A percentile compares a stretch with the other conserved stretches of the same genome.
These are phyloP conservation scores for Herpetospermum pedunculosum DNA, from an alignment of 306 rosid genomes.

Conservation along the genomic window DNA sequence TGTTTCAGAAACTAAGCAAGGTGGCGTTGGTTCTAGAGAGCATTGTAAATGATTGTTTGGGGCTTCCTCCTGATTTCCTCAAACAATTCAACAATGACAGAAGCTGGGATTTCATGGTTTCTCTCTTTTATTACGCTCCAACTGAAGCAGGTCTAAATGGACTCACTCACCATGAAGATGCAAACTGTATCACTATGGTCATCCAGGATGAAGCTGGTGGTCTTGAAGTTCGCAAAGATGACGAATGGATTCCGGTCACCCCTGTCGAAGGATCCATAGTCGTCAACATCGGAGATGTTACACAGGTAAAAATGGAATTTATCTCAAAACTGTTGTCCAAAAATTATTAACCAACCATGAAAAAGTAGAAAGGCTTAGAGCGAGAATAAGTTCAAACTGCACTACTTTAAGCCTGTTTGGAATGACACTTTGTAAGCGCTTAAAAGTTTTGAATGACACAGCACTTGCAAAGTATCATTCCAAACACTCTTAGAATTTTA, in stretches of 20 bases:
- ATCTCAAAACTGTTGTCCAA: too few relatives aligned
- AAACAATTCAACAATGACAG: constrained; percentile 35
- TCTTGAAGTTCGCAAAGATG: constrained; percentile 21
- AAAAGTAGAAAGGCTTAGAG: too few relatives aligned
- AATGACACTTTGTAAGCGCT: too few relatives aligned
- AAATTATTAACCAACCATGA: too few relatives aligned
- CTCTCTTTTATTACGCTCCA: constrained; percentile 27
- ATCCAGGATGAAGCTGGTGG: constrained; percentile 46
- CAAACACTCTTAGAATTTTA: too few relatives aligned
- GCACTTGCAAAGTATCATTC: too few relatives aligned
- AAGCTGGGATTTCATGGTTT: constrained; percentile 34
- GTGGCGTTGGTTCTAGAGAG: constrained; percentile 22
- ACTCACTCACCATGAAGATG: constrained; percentile 32
- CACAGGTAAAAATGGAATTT: too few relatives aligned
- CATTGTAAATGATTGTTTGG: constrained; percentile 35
- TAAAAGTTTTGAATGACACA: too few relatives aligned
- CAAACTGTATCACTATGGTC: constrained; percentile 26
- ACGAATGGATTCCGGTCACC: constrained; percentile 29
- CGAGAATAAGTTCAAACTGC: too few relatives aligned
- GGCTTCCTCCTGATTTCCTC: constrained; percentile 30
- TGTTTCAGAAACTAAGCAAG: constrained; percentile 25
- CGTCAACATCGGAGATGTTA: constrained; percentile 35
- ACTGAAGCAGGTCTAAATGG: constrained; percentile 22
- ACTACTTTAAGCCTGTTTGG: too few relatives aligned
- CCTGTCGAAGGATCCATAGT: constrained; percentile 36